Base-by-base conservation (phyloP, 2,329 filamentous ascomycete genomes). In the Septoria linicola region DNA sequence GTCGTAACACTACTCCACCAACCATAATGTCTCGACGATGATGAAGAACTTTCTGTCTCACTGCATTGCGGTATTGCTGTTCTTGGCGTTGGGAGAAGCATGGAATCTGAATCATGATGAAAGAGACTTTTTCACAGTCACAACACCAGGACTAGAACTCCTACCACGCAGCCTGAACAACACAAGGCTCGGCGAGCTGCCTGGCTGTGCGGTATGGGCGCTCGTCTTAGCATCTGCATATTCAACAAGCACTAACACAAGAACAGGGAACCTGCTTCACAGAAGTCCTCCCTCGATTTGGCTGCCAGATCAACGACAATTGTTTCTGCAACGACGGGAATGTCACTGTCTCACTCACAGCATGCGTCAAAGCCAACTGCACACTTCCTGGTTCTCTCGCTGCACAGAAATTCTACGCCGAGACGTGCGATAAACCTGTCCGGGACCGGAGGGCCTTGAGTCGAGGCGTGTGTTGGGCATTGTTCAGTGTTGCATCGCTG, bases 381-480 rank as follows among this genome's bases (percentile, higher is more conserved):
- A 44, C 41, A 8, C 17, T 21, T 3, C 7, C 41, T 13, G 41
- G 30, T 7, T 16, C 30, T 32, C 8, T 34, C 19, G 41, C 25
- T 20, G 30, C 25, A 13, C 30, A 32, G 13, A 11, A 19, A 31
- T 44, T 34, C 41, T 20, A 50, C 6, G 41, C 27, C 10, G 36
- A 54, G 16, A 47, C 46, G n/a, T 54, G 51, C 41, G 34, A 46
- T 17, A 7, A 14, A n/a, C 46, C 51, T 10, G 13, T 46, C 8
- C 41, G 51, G 5, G 32, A 46, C 19, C 36, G 51, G 32, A 30
- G 46, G 10, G 27, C 17, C 16, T 41, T 54, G 6, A 41, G 31
- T 20, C 27, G 52, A 20, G 31, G 42, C 14, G 27, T 54, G 6
- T 36, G 16, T 36, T 48, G 52, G 47, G 47, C 52, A 3, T 41